A percentile compares a stretch with the other conserved stretches of the same genome.
These are phyloP conservation scores for Bipolaris cookei DNA, from an alignment of 2,329 filamentous ascomycete species.

Conservation along the genomic window DNA sequence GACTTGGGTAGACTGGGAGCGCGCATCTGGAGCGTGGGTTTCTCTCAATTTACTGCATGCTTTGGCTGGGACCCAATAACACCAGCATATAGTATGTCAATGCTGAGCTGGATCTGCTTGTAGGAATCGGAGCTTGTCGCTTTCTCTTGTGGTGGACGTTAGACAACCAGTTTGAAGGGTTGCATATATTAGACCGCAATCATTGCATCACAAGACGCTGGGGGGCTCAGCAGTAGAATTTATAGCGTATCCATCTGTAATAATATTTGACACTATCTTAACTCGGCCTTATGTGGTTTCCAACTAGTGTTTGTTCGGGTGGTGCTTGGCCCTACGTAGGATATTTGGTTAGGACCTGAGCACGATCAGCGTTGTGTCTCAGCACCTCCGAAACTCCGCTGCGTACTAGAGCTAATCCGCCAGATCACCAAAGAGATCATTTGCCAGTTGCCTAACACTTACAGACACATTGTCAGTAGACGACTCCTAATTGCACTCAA, in stretches of 20 bases:
- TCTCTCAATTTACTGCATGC: slow-evolving; percentile 10
- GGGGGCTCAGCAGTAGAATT: slow-evolving; percentile 23
- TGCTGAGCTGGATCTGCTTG: slow-evolving; percentile 23
- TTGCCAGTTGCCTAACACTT: neutral
- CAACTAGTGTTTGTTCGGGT: neutral
- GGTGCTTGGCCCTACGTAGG: slow-evolving; percentile 4
- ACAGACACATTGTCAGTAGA: slow-evolving; percentile 6
- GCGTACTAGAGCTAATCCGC: slow-evolving; percentile 7
- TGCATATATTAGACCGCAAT: slow-evolving; percentile 44
- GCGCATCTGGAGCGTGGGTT: slow-evolving; percentile 6
- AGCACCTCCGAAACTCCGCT: slow-evolving; percentile 26
- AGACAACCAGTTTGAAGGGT: slow-evolving; percentile 18
- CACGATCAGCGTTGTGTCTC: slow-evolving; percentile 1
- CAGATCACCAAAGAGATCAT: slow-evolving; percentile 9
- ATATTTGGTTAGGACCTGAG: slow-evolving; percentile 10
- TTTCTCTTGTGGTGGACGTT: slow-evolving; percentile 28
- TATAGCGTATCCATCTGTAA: slow-evolving; percentile 22
- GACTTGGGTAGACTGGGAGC: slow-evolving; percentile 15
- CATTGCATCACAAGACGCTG: slow-evolving; percentile 42
- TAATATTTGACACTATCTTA: slow-evolving; percentile 14
- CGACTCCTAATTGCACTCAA: neutral
- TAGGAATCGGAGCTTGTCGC: slow-evolving; percentile 14
- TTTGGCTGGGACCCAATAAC: neutral
- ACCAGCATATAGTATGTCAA: neutral
- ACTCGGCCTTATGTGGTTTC: neutral